Conservation (phyloP, 2,329 filamentous ascomycete genomes). For the Ampelomyces quisqualis region DNA sequence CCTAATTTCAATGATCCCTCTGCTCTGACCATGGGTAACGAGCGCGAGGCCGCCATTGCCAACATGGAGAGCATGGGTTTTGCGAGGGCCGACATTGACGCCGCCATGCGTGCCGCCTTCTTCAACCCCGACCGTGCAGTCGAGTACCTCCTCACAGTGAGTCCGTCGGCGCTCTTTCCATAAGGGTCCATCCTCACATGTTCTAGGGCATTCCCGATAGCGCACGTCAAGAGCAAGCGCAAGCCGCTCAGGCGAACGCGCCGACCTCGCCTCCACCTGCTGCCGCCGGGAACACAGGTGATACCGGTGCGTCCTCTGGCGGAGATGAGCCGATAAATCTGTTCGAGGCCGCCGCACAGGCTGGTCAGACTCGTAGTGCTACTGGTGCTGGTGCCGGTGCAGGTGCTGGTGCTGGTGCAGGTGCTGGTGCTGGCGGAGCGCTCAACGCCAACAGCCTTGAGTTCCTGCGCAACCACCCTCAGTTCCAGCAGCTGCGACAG, state of each 20-base stretch:
- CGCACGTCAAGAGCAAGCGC: slow-evolving; percentile 66
- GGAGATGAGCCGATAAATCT: slow-evolving; percentile 75
- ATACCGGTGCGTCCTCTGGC: slow-evolving; percentile 44
- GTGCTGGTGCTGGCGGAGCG: slow-evolving; percentile 47
- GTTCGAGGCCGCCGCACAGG: slow-evolving; percentile 88
- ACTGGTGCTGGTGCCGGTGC: slow-evolving; percentile 47
- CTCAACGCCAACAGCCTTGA: slow-evolving; percentile 76
- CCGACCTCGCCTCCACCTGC: slow-evolving; percentile 46
- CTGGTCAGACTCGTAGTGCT: slow-evolving; percentile 54
- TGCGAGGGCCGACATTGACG: slow-evolving; percentile 80
- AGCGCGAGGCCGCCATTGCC: slow-evolving; percentile 77
- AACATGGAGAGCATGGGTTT: slow-evolving; percentile 99
- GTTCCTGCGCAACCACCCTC: slow-evolving; percentile 90
- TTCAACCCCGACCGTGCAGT: slow-evolving; percentile 97
- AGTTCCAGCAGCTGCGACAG: slow-evolving; percentile 96
- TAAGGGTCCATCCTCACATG: slow-evolving; percentile 21
- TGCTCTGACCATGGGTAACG: slow-evolving; percentile 80
- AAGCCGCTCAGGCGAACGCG: slow-evolving; percentile 46
- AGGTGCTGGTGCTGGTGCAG: slow-evolving; percentile 50
- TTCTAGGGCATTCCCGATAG: slow-evolving; percentile 84
- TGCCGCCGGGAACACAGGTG: slow-evolving; percentile 49
- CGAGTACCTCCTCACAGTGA: slow-evolving; percentile 86
- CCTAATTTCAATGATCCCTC: slow-evolving; percentile 68
- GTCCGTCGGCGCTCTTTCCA: slow-evolving; percentile 36
- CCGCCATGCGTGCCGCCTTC: slow-evolving; percentile 93